Base-by-base conservation (phyloP, 2,329 filamentous ascomycete genomes). In the Madurella fahalii region DNA sequence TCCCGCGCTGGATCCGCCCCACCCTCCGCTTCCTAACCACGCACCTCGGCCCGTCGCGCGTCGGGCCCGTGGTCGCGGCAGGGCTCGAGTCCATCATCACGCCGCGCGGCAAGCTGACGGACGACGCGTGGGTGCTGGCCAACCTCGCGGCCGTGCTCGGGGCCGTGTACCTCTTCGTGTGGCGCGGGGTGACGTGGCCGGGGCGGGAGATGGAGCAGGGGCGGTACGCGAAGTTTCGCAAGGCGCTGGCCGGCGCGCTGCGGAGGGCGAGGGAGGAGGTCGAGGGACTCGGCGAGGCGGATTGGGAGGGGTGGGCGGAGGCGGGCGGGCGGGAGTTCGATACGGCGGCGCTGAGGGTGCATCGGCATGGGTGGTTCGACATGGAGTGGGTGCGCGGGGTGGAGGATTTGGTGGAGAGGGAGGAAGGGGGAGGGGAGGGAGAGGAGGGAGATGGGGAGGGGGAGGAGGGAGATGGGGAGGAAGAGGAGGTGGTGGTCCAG, bases 41-140 rank as follows among this genome's bases (percentile, higher is more conserved):
- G 40, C 77, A 80, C 20, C 76, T 90, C 9, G 76, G 77, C 1
- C 81, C 84, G 0, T 77, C 80, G 7, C 77, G 75, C 4, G 78
- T 91, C 2, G 83, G 82, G 0, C 87, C 87, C 0, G 88, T 90
- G 51, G 80, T 95, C 0, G 81, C 89, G 47, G 86, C 89, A 0
- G 90, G 89, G 1, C 78, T 91, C 49, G 86, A 87, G 74, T 71
- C 74, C 16, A 77, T 82, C 47, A 63, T 76, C 11, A 67, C 69
- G 1, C 74, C 76, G 0, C 68, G 69, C 12, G 76, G 77, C n/a
- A 67, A 64, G 25, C 70, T 68, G 39, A 74, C 74, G 49, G 67
- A 76, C 53, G 74, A 83, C 59, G 70, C 74, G 52, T 79, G 78
- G 79, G 67, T 77, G 7, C 65, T 74, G 45, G 67, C 69, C 40